Evolutionary conservation across 345 rosid species (phyloP).

Genomic region (Ceriops zippeliana): DNA sequence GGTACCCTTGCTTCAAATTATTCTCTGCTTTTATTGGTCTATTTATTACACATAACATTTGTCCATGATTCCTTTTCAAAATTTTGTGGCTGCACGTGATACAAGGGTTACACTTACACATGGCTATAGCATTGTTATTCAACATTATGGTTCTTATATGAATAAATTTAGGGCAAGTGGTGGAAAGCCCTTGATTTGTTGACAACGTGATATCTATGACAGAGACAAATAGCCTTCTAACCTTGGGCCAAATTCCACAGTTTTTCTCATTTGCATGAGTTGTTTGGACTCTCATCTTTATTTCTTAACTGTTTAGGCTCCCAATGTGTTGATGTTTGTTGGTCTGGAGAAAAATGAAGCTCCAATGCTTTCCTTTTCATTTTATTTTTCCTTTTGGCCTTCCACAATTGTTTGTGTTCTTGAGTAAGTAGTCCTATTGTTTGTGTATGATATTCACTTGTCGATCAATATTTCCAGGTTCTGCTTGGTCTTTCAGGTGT

Average conservation of each 20-base stretch:
- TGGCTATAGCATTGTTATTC: too few species aligned
- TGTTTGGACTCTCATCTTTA: too few species aligned
- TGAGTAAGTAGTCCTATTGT: background rate
- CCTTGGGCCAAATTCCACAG: too few species aligned
- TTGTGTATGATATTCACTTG: constrained; percentile 11
- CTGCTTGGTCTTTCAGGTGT: constrained; percentile 95
- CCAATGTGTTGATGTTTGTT: too few species aligned
- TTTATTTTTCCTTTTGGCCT: background rate
- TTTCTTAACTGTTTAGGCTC: too few species aligned
- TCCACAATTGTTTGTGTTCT: background rate
- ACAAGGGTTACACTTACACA: too few species aligned
- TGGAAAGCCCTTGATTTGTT: background rate
- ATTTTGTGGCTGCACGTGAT: too few species aligned
- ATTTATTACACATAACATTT: background rate
- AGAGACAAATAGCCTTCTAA: background rate
- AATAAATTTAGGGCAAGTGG: background rate
- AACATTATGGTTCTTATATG: too few species aligned
- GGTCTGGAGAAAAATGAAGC: too few species aligned
- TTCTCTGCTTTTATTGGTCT: background rate
- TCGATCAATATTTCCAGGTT: constrained; percentile 46
- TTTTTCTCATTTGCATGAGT: too few species aligned
- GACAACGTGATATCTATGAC: background rate
- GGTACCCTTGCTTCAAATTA: constrained; percentile 9
- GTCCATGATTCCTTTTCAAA: too few species aligned
- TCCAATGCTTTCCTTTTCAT: background rate